These are phyloP conservation scores for Geosiphon pyriformis DNA, from an alignment of 192 early-diverging fungal genomes.

Conservation along the genomic window DNA sequence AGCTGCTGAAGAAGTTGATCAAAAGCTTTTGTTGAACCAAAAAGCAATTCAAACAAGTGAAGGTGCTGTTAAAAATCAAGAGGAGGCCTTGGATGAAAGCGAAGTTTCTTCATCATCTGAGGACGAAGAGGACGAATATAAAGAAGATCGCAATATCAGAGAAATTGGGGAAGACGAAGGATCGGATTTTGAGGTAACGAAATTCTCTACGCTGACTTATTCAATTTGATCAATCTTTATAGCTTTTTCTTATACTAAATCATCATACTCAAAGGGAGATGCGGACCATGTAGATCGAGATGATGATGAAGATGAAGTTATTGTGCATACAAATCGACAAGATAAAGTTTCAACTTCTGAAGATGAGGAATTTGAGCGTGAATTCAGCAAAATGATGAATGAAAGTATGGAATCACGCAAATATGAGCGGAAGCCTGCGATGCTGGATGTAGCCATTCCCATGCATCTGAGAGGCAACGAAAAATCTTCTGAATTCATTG, in stretches of 20 bases:
- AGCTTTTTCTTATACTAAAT: background rate
- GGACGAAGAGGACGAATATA: conserved; percentile 39
- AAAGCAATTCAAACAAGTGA: conserved; percentile 43
- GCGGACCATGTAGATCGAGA: conserved; percentile 45
- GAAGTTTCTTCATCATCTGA: conserved; percentile 36
- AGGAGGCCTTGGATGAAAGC: conserved; percentile 39
- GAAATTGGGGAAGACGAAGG: conserved; percentile 42
- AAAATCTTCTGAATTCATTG: conserved; percentile 24
- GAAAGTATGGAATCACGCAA: conserved; percentile 84
- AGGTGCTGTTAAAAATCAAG: conserved; percentile 27
- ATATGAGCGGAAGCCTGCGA: conserved; percentile 65
- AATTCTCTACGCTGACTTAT: background rate
- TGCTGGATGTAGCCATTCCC: conserved; percentile 89
- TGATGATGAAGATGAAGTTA: conserved; percentile 49
- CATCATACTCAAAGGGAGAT: conserved; percentile 2
- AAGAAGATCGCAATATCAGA: conserved; percentile 32
- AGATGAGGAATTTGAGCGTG: conserved; percentile 85
- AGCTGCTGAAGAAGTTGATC: conserved; percentile 63
- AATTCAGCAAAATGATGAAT: conserved; percentile 86
- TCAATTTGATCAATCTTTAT: background rate
- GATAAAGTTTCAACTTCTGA: conserved; percentile 59
- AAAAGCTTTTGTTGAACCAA: conserved; percentile 46
- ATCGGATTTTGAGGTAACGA: conserved; percentile 22
- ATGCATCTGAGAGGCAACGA: conserved; percentile 46
- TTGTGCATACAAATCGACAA: conserved; percentile 58